phyloP scores from a whole-genome alignment of 345 rosid genomes.

The Gossypium arboreum region DNA sequence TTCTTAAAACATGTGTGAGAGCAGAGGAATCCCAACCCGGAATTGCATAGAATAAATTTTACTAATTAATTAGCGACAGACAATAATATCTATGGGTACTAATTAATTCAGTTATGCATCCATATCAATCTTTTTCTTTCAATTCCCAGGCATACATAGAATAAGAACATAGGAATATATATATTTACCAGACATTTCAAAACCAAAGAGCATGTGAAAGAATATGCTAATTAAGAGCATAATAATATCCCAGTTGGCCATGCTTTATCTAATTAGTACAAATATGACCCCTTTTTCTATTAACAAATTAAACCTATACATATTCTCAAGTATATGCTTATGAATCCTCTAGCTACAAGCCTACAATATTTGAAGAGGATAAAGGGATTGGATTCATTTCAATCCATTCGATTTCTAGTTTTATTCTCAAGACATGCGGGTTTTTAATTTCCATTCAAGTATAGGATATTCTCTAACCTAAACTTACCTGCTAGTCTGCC shows the following conservation, averaged over 20 bases:
- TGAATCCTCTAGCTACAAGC: conserved; percentile 1
- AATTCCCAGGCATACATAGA: conserved; percentile 10
- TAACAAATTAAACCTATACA: background rate
- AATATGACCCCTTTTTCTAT: background rate
- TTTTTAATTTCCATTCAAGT: background rate
- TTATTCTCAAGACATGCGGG: conserved; percentile 2
- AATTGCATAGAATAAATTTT: background rate
- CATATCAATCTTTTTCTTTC: background rate
- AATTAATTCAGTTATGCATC: conserved; percentile 17
- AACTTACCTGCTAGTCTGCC: no score
- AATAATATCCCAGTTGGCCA: conserved; percentile 23
- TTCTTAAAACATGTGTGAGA: background rate
- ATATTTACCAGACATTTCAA: background rate
- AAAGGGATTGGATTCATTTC: conserved; percentile 13
- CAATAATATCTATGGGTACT: background rate
- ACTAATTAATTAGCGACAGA: background rate
- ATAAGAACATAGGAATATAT: conserved; percentile 19
- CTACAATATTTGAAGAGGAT: background rate
- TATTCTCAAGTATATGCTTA: conserved; percentile 27
- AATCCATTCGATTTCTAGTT: background rate
- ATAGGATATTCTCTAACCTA: conserved; percentile 18
- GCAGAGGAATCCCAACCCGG: background rate
- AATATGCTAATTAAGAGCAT: conserved; percentile 31
- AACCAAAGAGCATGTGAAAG: background rate
- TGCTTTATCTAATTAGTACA: conserved; percentile 11